Evolutionary conservation across 202 grass and related monocot species (phyloP), one percentile per base, ranked within the genome.

Genomic region (Cymbopogon flexuosus): DNA sequence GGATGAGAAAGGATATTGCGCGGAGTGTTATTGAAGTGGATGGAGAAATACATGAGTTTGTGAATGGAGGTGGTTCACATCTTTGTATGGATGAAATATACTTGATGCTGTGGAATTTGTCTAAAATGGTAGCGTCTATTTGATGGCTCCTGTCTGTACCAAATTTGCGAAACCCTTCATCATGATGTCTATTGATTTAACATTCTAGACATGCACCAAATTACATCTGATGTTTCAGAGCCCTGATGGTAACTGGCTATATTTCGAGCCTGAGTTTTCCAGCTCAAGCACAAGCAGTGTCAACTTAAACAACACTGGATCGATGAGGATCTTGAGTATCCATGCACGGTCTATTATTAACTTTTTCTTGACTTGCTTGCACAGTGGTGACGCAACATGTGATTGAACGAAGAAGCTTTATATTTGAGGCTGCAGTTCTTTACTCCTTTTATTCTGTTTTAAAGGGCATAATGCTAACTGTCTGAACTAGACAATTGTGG

Each of bases 1-100:
- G 85, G 37, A 86, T 93, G 88, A 86, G 86, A 27, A 98, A 94
- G 60, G 86, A 91, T 69, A 88, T 49, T 29, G 90, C 90, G 72
- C 84, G 67, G 40, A 91, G 92, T 82, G 86, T 80, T 12, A 85
- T 92, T 75, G 89, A 88, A 82, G 80, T 81, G 65, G 74, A 91
- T 87, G 86, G 86, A 27, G 19, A 79, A 75, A 86, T 87, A 36
- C 84, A 89, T 69, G 89, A 94, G 78, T 94, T 91, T 87, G 81
- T 91, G 39, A 80, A 85, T 16, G 86, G 86, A 59, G 84, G 77
- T 46, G 59, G 62, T 64, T 87, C 88, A 31, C 68, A 89, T 89
- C 35, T 72, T 76, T 61, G 12, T 70, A 79, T 16, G 16, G 73
- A 90, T 67, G 77, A 87, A 91, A 80, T 91, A 47, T 85, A 80